Conservation (phyloP, 495 filamentous ascomycete species). For the Aspergillus steynii region DNA sequence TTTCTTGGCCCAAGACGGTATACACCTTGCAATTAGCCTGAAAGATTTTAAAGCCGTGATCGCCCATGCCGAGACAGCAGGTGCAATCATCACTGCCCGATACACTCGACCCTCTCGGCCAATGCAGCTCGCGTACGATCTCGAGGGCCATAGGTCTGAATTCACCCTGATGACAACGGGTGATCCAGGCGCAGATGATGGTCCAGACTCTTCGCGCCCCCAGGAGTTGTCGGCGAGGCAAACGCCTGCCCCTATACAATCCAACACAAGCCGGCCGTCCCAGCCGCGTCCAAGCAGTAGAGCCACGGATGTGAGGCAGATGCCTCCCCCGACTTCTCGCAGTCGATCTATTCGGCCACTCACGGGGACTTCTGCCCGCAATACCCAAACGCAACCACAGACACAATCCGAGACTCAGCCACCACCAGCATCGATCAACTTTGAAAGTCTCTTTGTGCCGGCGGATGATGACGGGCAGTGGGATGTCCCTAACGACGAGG, state of each 20-base stretch:
- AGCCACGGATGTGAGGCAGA: constrained; percentile 15
- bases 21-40: constrained; percentile 86
- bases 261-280: background rate
- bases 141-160: constrained; percentile 75
- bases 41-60: constrained; percentile 95
- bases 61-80: constrained; percentile 75
- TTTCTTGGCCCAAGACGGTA: constrained; percentile 71
- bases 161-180: constrained; percentile 95
- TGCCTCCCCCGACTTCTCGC: constrained; percentile 28
- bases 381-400: constrained; percentile 25
- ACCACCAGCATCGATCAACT: constrained; percentile 61
- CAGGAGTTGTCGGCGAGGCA: constrained; percentile 40
- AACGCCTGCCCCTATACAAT: constrained; percentile 24
- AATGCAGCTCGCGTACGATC: constrained; percentile 76
- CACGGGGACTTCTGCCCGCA: constrained; percentile 33
- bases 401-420: constrained; percentile 37
- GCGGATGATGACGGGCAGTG: constrained; percentile 73
- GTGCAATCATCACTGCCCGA: constrained; percentile 66
- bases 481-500: constrained; percentile 77
- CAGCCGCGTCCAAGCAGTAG: constrained; percentile 8
- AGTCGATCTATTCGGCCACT: constrained; percentile 37
- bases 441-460: constrained; percentile 77
- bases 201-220: constrained; percentile 31
- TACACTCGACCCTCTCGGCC: constrained; percentile 82
- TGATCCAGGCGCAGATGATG: constrained; percentile 58